Evolutionary conservation across 495 filamentous ascomycete species (phyloP), one percentile per base, ranked within the genome.

Genomic region (Tetracladium setigerum): DNA sequence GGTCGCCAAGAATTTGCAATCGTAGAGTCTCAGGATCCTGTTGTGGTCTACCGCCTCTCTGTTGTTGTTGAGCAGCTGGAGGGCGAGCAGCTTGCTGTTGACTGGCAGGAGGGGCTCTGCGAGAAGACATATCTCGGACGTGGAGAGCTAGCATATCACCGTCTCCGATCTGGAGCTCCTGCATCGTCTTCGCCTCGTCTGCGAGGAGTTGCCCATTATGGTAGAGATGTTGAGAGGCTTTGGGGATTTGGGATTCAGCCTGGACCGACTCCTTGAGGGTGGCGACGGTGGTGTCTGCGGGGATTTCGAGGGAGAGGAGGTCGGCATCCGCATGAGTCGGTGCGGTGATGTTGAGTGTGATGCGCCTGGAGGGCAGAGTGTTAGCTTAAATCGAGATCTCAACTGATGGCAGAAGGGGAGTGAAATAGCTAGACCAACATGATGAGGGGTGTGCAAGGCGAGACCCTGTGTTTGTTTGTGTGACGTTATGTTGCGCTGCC

Each of bases 71-170:
- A 37, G 54, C 53, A 40, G 43, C 46, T 32, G 22, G 51, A 22
- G 33, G 45, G 41, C 32, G 39, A 53, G 47, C 51, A 56, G 52
- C 50, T 52, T 51, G 60, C 16, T 33, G 36, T 24, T 38, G 50
- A 10, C 16, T 44, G 9, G 43, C 14, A 18, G 49, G 60, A 13
- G 50, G 56, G 19, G 60, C 64, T 17, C 63, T 67, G 46, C 60
- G 60, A 38, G 66, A 67, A 27, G 68, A 64, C 65, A 73, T 73
- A 49, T 74, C 73, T 54, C 74, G 73, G 49, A 91, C 81, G 61
- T 91, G 84, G 42, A 95, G 73, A 11, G 84, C 87, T 32, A 98
- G 72, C 88, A 98, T 90, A 52, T 96, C 94, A 42, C 89, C 89
- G 65, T 95, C 87, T 22, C 70, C 78, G 54, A 98, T 86, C 9